These are phyloP conservation scores for Saturnispora hagleri DNA, from an alignment of 805 yeast genomes.

Conservation along the genomic window DNA sequence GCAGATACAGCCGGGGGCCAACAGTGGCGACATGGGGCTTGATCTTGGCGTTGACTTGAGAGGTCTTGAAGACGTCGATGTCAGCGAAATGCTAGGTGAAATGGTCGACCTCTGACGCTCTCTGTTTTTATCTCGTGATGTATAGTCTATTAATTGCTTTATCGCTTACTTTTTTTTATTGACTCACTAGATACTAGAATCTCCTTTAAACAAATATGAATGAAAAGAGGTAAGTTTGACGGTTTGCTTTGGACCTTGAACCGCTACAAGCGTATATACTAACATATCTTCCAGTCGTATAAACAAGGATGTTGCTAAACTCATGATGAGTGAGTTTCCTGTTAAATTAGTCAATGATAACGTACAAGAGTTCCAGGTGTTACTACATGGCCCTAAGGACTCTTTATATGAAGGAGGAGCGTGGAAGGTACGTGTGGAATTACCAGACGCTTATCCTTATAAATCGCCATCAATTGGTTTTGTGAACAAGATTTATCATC, in stretches of 20 bases:
- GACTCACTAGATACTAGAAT: neutral
- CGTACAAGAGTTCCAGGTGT: constrained; percentile 79
- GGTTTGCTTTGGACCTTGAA: neutral
- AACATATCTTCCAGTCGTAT: constrained; percentile 43
- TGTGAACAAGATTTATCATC: constrained; percentile 84
- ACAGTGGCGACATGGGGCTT: neutral
- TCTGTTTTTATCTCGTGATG: neutral
- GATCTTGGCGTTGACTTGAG: constrained; percentile 1
- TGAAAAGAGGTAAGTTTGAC: neutral
- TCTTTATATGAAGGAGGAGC: constrained; percentile 85
- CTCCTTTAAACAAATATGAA: neutral
- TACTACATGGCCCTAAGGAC: constrained; percentile 77
- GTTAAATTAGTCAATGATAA: constrained; percentile 66
- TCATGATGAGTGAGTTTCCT: constrained; percentile 88
- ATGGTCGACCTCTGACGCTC: neutral
- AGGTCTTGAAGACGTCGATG: constrained; percentile 2
- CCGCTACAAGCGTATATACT: neutral
- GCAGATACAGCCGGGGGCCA: neutral
- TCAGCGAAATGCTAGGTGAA: constrained; percentile 3
- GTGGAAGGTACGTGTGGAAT: constrained; percentile 87
- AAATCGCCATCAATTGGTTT: constrained; percentile 95
- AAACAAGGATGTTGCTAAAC: constrained; percentile 93
- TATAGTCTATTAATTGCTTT: neutral
- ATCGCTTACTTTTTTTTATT: neutral
- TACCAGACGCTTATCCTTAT: constrained; percentile 93